Base-by-base conservation (phyloP, 768 basidiomycete genomes). In the Leccinum rimulosum region DNA sequence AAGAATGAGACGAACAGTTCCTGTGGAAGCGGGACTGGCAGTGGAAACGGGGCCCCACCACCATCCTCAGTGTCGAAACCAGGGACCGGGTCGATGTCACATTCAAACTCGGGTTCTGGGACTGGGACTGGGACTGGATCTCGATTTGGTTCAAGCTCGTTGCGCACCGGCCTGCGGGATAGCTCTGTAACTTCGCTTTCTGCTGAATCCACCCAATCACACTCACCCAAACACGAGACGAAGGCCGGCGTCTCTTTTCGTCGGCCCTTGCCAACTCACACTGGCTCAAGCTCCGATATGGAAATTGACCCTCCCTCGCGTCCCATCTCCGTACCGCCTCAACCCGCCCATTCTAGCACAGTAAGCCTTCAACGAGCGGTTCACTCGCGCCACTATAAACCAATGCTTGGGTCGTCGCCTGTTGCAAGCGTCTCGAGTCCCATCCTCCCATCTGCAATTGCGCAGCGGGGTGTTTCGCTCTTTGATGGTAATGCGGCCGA, bases 151-250 rank as follows among this genome's bases (percentile, higher is more conserved):
- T 64, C 65, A 53, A 63, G 66, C 50, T 56, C 66, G 49, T 51
- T 73, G 55, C 66, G 50, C 25, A 38, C 55, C 56, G 64, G 65
- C 60, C 50, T 73, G 50, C 59, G 55, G 52, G 72, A 70, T 17
- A 69, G 71, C 22, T 73, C 73, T 6, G 71, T 56, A n/a, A 73
- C 72, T 17, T 73, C 72, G 45, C 38, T 71, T 49, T 73, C 71
- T 40, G 57, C 54, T 43, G 53, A 53, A 28, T 68, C 73, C 31
- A 60, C 55, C 5, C 68, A 64, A 36, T 70, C 69, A 5, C 52
- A 56, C 31, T 55, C 52, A 9, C 55, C 45, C 7, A 49, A 48
- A 30, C 59, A 55, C 51, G 58, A 36, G 28, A 38, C 9, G 48
- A 64, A 61, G 57, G 25, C 27, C 14, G 57, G 27, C n/a, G n/a